Evolutionary conservation across 2,329 filamentous ascomycete species (phyloP), one percentile per base, ranked within the genome.

Genomic region (Elsinoe australis): DNA sequence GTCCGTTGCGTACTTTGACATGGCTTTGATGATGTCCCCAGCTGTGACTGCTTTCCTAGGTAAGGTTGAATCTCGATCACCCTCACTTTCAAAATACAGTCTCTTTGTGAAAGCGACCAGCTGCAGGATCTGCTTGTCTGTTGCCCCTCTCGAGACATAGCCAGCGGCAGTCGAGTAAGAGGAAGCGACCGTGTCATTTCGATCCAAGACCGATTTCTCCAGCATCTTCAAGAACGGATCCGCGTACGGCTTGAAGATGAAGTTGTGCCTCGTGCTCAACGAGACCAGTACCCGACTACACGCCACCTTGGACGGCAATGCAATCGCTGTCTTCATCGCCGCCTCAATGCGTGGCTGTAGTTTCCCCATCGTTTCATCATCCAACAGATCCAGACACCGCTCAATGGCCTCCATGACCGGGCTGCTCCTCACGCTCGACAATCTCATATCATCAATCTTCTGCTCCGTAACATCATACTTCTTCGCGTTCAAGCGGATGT

Each of bases 331-430:
- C 62, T 90, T 92, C 66, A 96, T 87, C 0, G 85, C 82, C 22
- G 76, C 75, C 62, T 92, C 83, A 0, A 98, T 74, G 35, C 73
- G 78, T 2, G 82, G 80, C 28, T 82, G 80, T 7, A 95, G 72
- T 15, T 80, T 73, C 36, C 75, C 74, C 79, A 95, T 90, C n/a
- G 84, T 82, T 3, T 73, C 69, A 5, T 80, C 81, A 59, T 96
- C 87, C 1, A 94, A 74, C 46, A 86, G 80, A 51, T 95, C 87
- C 24, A 98, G 76, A 59, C 86, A 87, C 54, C 89, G 79, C 57
- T 95, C 87, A 49, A 96, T 87, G 1, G 88, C 88, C 63, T 95
- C 89, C 59, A 89, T 94, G 54, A 98, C 81, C 0, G 92, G 90
- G 12, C 87, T 95, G 46, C 79, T 80, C 21, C 87, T 85, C 22